Base-by-base conservation (phyloP, 2,329 filamentous ascomycete species). In the Fusarium subtropicale region DNA sequence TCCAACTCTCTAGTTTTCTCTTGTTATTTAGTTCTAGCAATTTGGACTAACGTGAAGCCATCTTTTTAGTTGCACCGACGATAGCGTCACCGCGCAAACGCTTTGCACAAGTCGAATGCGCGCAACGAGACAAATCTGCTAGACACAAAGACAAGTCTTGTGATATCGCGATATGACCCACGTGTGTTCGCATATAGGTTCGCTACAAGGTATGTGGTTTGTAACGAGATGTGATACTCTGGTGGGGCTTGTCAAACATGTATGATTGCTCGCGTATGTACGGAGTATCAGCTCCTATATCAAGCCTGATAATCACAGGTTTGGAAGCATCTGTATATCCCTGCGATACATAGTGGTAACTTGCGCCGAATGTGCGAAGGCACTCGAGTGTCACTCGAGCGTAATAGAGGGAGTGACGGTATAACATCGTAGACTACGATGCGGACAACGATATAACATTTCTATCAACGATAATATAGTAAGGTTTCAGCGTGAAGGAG, bases 161-260 rank as follows among this genome's bases (percentile, higher is more conserved):
- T n/a, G 6, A 26, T 28, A 12, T 18, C 26, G 33, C 6, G 18
- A 41, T 12, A 22, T 10, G 18, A 34, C 28, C 55, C 34, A 28
- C 31, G 38, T 38, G 30, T 15, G 38, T 44, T 64, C 31, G 33
- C 15, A 15, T 42, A 18, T 33, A 63, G 31, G 24, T 33, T 31
- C 33, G 34, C 24, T 48, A 44, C 30, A 51, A 30, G 34, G 15
- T 2, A 31, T 38, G 26, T 15, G 31, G 22, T 33, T 56, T 45
- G 20, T 56, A 47, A 47, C 18, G 28, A 33, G n/a, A 38, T n/a
- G 24, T 60, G 24, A 63, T 47, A 28, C 41, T 44, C 38, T 38
- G 16, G 30, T 34, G 45, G 26, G 56, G n/a, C 45, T 34, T 3
- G n/a, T 42, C 18, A 53, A 28, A 31, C 13, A 45, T 16, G 41